Evolutionary conservation across 2,329 filamentous ascomycete genomes (phyloP).

Genomic region (Metarhizium album): DNA sequence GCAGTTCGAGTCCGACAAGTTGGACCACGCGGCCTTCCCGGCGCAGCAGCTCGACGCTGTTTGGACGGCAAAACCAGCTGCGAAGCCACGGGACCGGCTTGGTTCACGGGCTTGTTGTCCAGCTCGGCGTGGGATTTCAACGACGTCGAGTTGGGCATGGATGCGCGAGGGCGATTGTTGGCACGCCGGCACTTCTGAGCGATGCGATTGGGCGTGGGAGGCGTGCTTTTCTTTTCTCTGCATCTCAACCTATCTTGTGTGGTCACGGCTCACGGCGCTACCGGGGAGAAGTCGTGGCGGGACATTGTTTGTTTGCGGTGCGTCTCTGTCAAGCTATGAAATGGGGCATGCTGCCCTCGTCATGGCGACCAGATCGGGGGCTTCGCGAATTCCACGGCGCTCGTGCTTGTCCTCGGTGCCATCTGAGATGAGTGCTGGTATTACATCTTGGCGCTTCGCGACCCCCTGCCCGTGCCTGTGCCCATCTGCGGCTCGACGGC

Average conservation of each 20-base stretch:
- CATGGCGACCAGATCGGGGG: too few species aligned
- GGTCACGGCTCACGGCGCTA: too few species aligned
- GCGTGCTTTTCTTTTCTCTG: neutral
- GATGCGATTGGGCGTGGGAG: neutral
- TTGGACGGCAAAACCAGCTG: slow-evolving; percentile 23
- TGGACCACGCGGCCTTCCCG: neutral
- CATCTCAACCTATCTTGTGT: too few species aligned
- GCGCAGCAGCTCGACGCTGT: slow-evolving; percentile 25
- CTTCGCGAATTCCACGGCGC: too few species aligned
- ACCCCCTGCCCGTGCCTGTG: too few species aligned
- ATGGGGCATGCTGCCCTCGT: too few species aligned
- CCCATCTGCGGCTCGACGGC: slow-evolving; percentile 31
- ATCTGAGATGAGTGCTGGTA: too few species aligned
- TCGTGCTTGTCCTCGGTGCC: too few species aligned
- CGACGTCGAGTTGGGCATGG: slow-evolving; percentile 4
- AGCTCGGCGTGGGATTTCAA: slow-evolving; percentile 14
- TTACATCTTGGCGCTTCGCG: slow-evolving; percentile 27
- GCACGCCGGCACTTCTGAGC: neutral
- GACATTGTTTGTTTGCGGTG: too few species aligned
- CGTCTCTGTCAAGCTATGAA: too few species aligned
- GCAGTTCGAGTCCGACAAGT: too few species aligned
- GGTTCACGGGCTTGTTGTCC: slow-evolving; percentile 16
- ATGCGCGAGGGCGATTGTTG: neutral
- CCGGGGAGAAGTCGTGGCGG: too few species aligned
- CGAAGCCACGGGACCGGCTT: slow-evolving; percentile 11